phyloP scores from a whole-genome alignment of 2,329 filamentous ascomycete genomes.

The Ophiostoma ips region DNA sequence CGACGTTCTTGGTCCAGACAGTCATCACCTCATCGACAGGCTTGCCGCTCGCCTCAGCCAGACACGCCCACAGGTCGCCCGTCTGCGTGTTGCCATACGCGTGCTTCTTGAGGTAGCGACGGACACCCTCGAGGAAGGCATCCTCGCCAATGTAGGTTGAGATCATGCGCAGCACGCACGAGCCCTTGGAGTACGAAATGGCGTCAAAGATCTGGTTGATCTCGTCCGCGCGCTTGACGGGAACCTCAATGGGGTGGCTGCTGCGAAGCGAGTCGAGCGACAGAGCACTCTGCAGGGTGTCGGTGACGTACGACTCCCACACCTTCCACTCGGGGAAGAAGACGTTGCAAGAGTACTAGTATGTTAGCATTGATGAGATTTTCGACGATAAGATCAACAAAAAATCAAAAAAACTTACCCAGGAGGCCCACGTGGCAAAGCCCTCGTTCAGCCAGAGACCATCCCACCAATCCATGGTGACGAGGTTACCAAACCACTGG shows the following conservation, averaged over 20 bases:
- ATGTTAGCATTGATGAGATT: neutral
- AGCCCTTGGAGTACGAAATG: slow-evolving; percentile 95
- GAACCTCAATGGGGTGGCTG: slow-evolving; percentile 93
- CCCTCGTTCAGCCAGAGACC: slow-evolving; percentile 84
- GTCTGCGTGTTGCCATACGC: slow-evolving; percentile 94
- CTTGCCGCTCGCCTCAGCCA: slow-evolving; percentile 82
- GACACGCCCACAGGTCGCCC: slow-evolving; percentile 75
- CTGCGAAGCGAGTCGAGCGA: slow-evolving; percentile 81
- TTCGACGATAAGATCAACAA: too few relatives aligned
- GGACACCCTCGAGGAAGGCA: slow-evolving; percentile 80
- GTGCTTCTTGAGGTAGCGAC: slow-evolving; percentile 85
- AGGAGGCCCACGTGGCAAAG: slow-evolving; percentile 77
- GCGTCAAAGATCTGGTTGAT: slow-evolving; percentile 98
- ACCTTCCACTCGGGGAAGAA: slow-evolving; percentile 99
- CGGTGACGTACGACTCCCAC: slow-evolving; percentile 89
- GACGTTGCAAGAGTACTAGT: slow-evolving; percentile 69
- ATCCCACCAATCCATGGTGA: slow-evolving; percentile 93
- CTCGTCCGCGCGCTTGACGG: slow-evolving; percentile 87
- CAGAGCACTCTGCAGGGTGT: slow-evolving; percentile 78
- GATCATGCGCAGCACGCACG: slow-evolving; percentile 92
- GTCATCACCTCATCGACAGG: slow-evolving; percentile 83
- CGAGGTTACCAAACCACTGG: slow-evolving; percentile 85
- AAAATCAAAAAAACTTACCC: slow-evolving; percentile 11
- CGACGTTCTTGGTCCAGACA: slow-evolving; percentile 94
- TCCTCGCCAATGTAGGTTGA: slow-evolving; percentile 92